Percentiles rank a stretch among this genome's conserved stretches.
Evolutionary conservation across 495 filamentous ascomycete species (phyloP).

Genomic region (Talaromyces proteolyticus): DNA sequence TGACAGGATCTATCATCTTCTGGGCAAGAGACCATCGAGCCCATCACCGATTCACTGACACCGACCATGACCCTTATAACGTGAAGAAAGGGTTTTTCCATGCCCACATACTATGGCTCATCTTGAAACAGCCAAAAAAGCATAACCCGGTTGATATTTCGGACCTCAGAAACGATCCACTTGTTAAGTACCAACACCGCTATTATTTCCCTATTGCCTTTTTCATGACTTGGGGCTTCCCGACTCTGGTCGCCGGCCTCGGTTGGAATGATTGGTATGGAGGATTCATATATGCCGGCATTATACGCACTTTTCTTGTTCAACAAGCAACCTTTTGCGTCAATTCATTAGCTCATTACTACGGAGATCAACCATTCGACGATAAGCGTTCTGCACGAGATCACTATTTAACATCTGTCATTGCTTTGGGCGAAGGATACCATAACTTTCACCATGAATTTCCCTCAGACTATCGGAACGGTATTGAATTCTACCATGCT

Average conservation of each 20-base stretch:
- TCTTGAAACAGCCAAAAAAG: background rate
- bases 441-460: slow-evolving; percentile 30
- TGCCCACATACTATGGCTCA: slow-evolving; percentile 6
- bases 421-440: slow-evolving; percentile 21
- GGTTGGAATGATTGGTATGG: slow-evolving; percentile 33
- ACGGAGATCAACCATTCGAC: slow-evolving; percentile 24
- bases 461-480: slow-evolving; percentile 26
- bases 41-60: slow-evolving; percentile 8
- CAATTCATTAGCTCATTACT: slow-evolving; percentile 26
- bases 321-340: slow-evolving; percentile 25
- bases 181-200: slow-evolving; percentile 20
- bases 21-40: slow-evolving; percentile 6
- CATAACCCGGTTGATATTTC: slow-evolving; percentile 15
- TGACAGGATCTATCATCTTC: slow-evolving; percentile 2
- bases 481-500: slow-evolving; percentile 20
- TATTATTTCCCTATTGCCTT: slow-evolving; percentile 13
- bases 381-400: slow-evolving; percentile 18
- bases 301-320: slow-evolving; percentile 15
- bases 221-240: slow-evolving; percentile 13
- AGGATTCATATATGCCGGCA: slow-evolving; percentile 67
- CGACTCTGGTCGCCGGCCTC: slow-evolving; percentile 15
- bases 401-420: slow-evolving; percentile 16
- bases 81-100: slow-evolving; percentile 6
- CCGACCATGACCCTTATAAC: slow-evolving; percentile 8
- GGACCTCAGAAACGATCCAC: slow-evolving; percentile 19